These are phyloP conservation scores for Fusarium sp. DNA, from an alignment of 2,329 filamentous ascomycete genomes.

Conservation along the genomic window DNA sequence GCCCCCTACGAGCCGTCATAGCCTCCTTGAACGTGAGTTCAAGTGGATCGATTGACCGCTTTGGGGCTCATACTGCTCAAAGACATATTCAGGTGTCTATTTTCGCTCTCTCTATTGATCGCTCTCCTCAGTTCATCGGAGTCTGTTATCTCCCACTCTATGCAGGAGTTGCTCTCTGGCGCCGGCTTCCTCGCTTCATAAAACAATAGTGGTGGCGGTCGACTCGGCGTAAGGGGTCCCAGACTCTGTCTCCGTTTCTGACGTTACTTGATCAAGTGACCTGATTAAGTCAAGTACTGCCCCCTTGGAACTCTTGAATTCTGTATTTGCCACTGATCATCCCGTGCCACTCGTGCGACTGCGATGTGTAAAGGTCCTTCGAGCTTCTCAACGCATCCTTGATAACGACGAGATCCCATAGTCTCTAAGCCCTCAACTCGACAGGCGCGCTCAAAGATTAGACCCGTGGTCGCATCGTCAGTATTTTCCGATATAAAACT, in stretches of 20 bases:
- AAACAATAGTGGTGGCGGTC: slow-evolving; percentile 28
- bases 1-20: too few species aligned
- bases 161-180: not conserved
- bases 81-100: too few species aligned
- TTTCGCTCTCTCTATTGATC: not conserved
- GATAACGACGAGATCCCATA: slow-evolving; percentile 46
- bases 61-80: too few species aligned
- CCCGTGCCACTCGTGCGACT: slow-evolving; percentile 30
- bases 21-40: too few species aligned
- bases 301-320: not conserved
- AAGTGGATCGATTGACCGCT: too few species aligned
- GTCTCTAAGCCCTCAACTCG: slow-evolving; percentile 31
- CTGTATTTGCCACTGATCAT: slow-evolving; percentile 13
- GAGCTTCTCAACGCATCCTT: slow-evolving; percentile 36
- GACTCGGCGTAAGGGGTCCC: not conserved
- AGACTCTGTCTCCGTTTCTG: not conserved
- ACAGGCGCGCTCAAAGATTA: too few species aligned
- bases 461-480: too few species aligned
- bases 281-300: slow-evolving; percentile 15
- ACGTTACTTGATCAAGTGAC: slow-evolving; percentile 7
- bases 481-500: too few species aligned
- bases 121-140: not conserved
- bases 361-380: slow-evolving; percentile 29
- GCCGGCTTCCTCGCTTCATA: not conserved
- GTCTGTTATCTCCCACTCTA: not conserved